Percentiles rank a stretch among this genome's conserved stretches.
Conservation (phyloP, 306 rosid genomes). For the Dryas drummondii region DNA sequence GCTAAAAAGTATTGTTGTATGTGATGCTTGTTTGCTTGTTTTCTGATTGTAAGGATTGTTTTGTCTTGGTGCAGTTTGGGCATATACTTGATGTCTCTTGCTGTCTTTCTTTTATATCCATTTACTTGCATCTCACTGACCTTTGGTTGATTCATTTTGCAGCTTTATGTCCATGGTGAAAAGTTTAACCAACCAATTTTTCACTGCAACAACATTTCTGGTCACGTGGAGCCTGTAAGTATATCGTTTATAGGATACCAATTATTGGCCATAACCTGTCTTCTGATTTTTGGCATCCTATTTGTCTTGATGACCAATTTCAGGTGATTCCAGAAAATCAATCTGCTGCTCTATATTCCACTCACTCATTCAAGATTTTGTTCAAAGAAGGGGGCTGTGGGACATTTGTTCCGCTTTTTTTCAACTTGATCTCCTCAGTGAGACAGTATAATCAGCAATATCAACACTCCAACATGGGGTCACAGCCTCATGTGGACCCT, state of each 20-base stretch:
- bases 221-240: constrained; percentile 92
- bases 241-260: neutral
- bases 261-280: neutral
- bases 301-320: neutral
- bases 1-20: neutral
- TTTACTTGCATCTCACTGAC: neutral
- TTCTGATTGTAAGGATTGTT: neutral
- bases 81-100: neutral
- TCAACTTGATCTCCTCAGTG: constrained; percentile 81
- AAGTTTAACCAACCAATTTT: constrained; percentile 96
- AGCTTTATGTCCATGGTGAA: constrained; percentile 77
- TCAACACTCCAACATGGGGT: constrained; percentile 41
- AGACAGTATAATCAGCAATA: constrained; percentile 65
- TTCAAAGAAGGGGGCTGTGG: constrained; percentile 99
- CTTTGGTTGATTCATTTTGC: constrained; percentile 31
- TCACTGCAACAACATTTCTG: constrained; percentile 94
- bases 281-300: neutral
- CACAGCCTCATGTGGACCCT: constrained; percentile 65
- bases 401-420: constrained; percentile 91
- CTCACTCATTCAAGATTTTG: constrained; percentile 79
- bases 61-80: neutral
- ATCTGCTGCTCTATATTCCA: constrained; percentile 74
- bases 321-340: constrained; percentile 89
- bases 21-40: neutral
- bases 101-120: neutral